phyloP scores from a whole-genome alignment of 495 filamentous ascomycete species.

The Geoglossum glabrum region DNA sequence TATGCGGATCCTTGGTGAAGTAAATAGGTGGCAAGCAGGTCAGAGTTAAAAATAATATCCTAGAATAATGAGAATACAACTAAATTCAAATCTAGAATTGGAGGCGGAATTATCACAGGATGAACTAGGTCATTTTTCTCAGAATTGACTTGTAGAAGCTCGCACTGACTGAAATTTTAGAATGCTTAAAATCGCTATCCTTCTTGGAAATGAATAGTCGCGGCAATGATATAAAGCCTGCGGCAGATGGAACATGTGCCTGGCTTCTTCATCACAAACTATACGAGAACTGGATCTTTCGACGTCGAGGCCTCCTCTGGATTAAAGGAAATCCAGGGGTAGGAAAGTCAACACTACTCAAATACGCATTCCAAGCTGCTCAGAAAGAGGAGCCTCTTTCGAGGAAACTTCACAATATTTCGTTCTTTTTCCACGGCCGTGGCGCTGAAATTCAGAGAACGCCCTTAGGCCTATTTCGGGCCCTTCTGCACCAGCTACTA shows the following conservation, averaged over 20 bases:
- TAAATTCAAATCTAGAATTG: no score
- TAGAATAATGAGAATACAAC: no score
- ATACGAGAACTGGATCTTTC: background rate
- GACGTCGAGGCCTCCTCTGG: slow-evolving; percentile 15
- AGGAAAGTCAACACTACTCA: slow-evolving; percentile 27
- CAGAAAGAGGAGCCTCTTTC: background rate
- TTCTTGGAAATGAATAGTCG: background rate
- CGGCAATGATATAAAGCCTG: background rate
- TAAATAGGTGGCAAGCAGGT: background rate
- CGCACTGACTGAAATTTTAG: background rate
- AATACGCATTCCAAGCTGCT: slow-evolving; percentile 12
- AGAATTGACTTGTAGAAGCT: background rate
- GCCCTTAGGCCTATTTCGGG: slow-evolving; percentile 8
- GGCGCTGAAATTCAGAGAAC: slow-evolving; percentile 13
- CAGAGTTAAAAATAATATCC: no score
- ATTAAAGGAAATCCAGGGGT: slow-evolving; percentile 18
- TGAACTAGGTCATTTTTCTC: background rate
- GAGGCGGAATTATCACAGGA: background rate
- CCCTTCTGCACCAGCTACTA: slow-evolving; percentile 5
- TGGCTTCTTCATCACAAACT: slow-evolving; percentile 15
- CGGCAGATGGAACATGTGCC: background rate
- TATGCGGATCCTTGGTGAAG: background rate
- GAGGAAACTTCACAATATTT: background rate
- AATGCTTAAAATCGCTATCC: background rate
- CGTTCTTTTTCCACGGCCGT: slow-evolving; percentile 15